Conservation (phyloP, 2,329 filamentous ascomycete genomes). For the Aspergillus pseudotamarii region DNA sequence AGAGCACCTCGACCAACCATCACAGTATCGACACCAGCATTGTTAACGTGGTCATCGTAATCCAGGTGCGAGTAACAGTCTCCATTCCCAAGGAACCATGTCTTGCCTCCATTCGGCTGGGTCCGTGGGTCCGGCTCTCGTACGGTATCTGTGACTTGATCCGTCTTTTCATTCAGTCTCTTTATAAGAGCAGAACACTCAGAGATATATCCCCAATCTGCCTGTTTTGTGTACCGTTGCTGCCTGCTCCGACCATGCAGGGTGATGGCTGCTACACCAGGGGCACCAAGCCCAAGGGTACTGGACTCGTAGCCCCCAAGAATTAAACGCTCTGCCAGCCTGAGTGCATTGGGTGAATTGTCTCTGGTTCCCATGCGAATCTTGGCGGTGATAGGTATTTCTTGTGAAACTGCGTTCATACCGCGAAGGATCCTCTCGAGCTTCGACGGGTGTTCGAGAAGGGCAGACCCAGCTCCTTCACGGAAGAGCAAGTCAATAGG, state of each 20-base stretch:
- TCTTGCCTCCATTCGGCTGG: conserved; percentile 68
- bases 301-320: conserved; percentile 76
- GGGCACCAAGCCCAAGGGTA: conserved; percentile 67
- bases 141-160: conserved; percentile 72
- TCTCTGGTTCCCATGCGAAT: conserved; percentile 89
- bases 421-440: conserved; percentile 92
- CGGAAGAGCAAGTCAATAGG: conserved; percentile 94
- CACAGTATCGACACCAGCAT: conserved; percentile 83
- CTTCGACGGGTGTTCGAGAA: conserved; percentile 86
- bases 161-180: conserved; percentile 71
- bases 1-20: conserved; percentile 97
- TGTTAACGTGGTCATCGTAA: conserved; percentile 76
- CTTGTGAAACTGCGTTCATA: conserved; percentile 91
- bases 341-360: conserved; percentile 74
- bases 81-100: conserved; percentile 95
- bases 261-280: conserved; percentile 91
- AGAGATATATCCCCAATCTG: conserved; percentile 95
- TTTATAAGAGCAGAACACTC: conserved; percentile 86
- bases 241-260: conserved; percentile 91
- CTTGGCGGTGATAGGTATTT: conserved; percentile 91
- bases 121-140: conserved; percentile 75
- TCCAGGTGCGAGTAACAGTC: conserved; percentile 93
- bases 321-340: conserved; percentile 79
- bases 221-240: conserved; percentile 86
- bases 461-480: conserved; percentile 82